These are phyloP conservation scores for Aristolochia californica DNA, from an alignment of 164 flowering plant species.

Conservation along the genomic window DNA sequence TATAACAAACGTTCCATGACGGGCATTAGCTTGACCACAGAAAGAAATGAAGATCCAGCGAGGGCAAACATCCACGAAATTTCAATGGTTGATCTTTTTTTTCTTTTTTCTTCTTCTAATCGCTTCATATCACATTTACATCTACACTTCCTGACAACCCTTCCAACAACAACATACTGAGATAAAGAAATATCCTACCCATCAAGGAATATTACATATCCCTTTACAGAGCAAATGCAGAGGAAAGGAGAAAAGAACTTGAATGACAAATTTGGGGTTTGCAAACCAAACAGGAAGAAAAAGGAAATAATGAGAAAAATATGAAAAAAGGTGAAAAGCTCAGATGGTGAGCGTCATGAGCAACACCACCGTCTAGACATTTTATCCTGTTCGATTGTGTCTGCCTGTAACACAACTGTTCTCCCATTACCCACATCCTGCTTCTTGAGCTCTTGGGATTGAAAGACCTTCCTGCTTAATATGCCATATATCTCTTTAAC, in stretches of 20 bases:
- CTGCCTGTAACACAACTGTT: constrained; percentile 39
- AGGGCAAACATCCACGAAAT: too few relatives aligned
- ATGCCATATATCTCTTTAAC: constrained; percentile 60
- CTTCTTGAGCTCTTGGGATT: constrained; percentile 44
- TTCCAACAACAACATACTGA: not conserved
- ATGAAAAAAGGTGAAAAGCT: not conserved
- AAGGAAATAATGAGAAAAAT: not conserved
- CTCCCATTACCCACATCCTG: constrained; percentile 40
- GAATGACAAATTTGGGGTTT: too few relatives aligned
- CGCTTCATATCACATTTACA: constrained; percentile 2
- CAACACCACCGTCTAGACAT: constrained; percentile 31
- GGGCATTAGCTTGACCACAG: too few relatives aligned
- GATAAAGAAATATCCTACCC: not conserved
- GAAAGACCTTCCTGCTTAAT: constrained; percentile 54
- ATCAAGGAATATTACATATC: constrained; percentile 10
- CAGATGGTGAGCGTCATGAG: constrained; percentile 5
- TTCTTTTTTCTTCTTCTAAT: not conserved
- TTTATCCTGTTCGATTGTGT: constrained; percentile 12
- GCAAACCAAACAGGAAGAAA: not conserved
- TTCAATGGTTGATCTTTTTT: not conserved
- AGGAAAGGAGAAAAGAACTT: not conserved
- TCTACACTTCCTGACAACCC: not conserved
- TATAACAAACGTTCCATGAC: too few relatives aligned
- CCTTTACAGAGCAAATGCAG: constrained; percentile 8
- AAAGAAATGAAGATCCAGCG: too few relatives aligned